Conservation (phyloP, 202 grass and related monocot species). For the Brachypodium distachyon region DNA sequence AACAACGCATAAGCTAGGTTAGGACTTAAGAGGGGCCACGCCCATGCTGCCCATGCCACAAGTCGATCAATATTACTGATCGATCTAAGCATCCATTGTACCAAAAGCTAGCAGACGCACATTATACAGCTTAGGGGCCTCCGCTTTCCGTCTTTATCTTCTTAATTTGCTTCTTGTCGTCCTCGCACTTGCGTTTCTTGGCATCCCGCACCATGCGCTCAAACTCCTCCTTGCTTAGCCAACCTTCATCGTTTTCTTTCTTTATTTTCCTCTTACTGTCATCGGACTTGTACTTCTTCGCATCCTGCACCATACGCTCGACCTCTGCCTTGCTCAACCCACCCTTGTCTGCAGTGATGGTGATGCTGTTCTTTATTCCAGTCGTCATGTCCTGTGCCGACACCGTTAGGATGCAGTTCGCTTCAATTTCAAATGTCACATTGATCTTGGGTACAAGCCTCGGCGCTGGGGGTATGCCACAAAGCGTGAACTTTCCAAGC, state of each 20-base stretch:
- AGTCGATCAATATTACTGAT: too few species aligned
- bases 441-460: too few species aligned
- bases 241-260: neutral
- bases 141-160: too few species aligned
- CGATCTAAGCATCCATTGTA: too few species aligned
- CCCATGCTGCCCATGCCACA: too few species aligned
- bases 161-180: neutral
- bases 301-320: neutral
- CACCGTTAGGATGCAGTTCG: neutral
- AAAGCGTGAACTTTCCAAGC: constrained; percentile 45
- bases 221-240: neutral
- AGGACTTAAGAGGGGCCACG: too few species aligned
- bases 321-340: neutral
- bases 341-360: neutral
- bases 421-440: neutral
- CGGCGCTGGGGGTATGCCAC: too few species aligned
- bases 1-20: too few species aligned
- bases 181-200: neutral
- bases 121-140: too few species aligned
- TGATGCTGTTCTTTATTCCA: neutral
- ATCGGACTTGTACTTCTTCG: neutral
- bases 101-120: too few species aligned
- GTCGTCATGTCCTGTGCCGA: neutral
- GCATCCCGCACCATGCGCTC: neutral
- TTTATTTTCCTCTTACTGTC: neutral